A percentile compares a stretch with the other conserved stretches of the same genome.
Conservation (phyloP, 2,329 filamentous ascomycete genomes). For the Fusarium nygamai region DNA sequence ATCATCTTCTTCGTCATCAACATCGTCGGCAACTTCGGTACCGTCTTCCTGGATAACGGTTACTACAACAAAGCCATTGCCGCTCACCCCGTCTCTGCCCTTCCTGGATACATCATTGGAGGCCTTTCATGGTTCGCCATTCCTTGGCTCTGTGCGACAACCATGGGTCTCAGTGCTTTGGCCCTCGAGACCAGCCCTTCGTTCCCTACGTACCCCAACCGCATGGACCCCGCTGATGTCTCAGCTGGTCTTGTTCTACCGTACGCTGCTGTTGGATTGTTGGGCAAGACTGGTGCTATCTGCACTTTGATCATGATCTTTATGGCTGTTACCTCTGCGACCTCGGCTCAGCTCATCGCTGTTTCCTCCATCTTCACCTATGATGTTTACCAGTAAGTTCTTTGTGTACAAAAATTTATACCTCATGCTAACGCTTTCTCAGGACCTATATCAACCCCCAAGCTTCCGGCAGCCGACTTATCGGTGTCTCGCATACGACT, state of each 20-base stretch:
- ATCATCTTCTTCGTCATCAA: slow-evolving; percentile 94
- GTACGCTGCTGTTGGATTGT: slow-evolving; percentile 82
- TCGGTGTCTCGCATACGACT: slow-evolving; percentile 80
- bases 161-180: slow-evolving; percentile 84
- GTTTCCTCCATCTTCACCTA: slow-evolving; percentile 78
- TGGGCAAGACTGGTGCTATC: slow-evolving; percentile 57
- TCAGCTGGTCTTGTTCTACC: slow-evolving; percentile 86
- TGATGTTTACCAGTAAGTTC: slow-evolving; percentile 23
- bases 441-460: slow-evolving; percentile 70
- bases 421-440: neutral
- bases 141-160: slow-evolving; percentile 88
- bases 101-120: slow-evolving; percentile 89
- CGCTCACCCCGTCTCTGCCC: slow-evolving; percentile 82
- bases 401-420: fast-evolving
- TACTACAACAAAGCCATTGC: slow-evolving; percentile 97
- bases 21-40: slow-evolving; percentile 82
- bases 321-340: slow-evolving; percentile 81
- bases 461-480: slow-evolving; percentile 79
- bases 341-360: slow-evolving; percentile 85
- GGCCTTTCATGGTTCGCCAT: slow-evolving; percentile 93
- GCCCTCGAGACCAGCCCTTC: slow-evolving; percentile 68
- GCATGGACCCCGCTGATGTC: slow-evolving; percentile 65
- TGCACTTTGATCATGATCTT: slow-evolving; percentile 42
- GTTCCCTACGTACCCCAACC: slow-evolving; percentile 61
- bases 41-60: slow-evolving; percentile 84